These are phyloP conservation scores for Orbilia oligospora DNA, from an alignment of 2,329 filamentous ascomycete species.

Conservation along the genomic window DNA sequence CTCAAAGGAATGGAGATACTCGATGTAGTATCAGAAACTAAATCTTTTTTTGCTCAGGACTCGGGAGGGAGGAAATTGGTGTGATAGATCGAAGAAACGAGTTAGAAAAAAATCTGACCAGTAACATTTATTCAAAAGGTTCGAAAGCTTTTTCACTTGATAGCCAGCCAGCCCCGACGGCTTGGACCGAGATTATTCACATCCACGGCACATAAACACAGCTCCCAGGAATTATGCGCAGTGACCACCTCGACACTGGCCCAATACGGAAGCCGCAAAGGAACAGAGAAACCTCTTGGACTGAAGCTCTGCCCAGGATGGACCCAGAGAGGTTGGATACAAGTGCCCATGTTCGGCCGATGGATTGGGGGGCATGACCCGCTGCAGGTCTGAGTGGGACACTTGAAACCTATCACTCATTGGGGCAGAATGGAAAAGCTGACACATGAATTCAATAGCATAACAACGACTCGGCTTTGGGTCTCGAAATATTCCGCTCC, in stretches of 20 bases:
- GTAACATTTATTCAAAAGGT: constrained; percentile 31
- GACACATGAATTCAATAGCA: constrained; percentile 25
- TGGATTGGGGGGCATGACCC: constrained; percentile 52
- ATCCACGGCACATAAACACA: constrained; percentile 48
- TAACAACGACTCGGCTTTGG: constrained; percentile 38
- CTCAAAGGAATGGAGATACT: constrained; percentile 40
- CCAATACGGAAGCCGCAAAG: constrained; percentile 54
- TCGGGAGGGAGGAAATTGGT: constrained; percentile 40
- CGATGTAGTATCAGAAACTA: constrained; percentile 26
- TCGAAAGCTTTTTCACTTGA: constrained; percentile 26
- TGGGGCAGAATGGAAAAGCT: constrained; percentile 34
- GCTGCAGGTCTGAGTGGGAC: constrained; percentile 50
- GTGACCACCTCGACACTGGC: constrained; percentile 35
- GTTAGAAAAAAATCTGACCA: constrained; percentile 33
- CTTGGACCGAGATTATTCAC: constrained; percentile 41
- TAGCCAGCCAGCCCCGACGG: constrained; percentile 22
- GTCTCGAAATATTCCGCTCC: constrained; percentile 53
- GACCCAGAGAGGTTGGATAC: constrained; percentile 33
- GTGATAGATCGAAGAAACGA: constrained; percentile 35
- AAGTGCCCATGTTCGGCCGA: constrained; percentile 46
- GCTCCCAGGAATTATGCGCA: constrained; percentile 35
- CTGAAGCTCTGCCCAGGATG: constrained; percentile 43
- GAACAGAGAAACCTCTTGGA: constrained; percentile 3
- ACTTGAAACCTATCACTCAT: constrained; percentile 44
- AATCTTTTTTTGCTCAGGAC: constrained; percentile 20